These are phyloP conservation scores for Termitomyces sp. DNA, from an alignment of 768 basidiomycete genomes.

Conservation along the genomic window DNA sequence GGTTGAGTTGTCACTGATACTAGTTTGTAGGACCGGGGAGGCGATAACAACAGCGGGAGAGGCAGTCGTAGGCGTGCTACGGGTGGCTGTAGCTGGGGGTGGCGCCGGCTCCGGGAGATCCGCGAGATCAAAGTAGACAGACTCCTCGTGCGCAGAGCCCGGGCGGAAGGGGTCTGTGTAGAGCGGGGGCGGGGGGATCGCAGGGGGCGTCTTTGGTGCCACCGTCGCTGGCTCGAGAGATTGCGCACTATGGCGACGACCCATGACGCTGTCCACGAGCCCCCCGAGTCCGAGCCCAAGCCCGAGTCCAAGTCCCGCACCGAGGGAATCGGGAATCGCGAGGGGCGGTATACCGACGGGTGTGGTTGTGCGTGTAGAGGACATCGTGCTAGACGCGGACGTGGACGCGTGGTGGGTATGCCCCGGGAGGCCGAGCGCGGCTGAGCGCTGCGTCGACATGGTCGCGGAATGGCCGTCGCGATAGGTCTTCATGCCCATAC, in stretches of 20 bases:
- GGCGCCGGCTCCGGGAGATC: neutral
- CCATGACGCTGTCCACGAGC: neutral
- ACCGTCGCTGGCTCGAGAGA: neutral
- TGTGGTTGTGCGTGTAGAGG: constrained; percentile 2
- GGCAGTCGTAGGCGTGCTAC: neutral
- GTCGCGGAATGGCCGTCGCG: neutral
- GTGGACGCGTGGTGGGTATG: neutral
- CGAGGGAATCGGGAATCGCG: neutral
- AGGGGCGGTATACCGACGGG: neutral
- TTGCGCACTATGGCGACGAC: neutral
- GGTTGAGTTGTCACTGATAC: neutral
- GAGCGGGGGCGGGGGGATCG: neutral
- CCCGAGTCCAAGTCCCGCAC: neutral
- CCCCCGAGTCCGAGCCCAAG: neutral
- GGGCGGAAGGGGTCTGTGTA: constrained; percentile 10
- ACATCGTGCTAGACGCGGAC: neutral
- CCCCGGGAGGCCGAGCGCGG: too few relatives aligned
- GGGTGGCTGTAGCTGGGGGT: too few relatives aligned
- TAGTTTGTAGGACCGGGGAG: neutral
- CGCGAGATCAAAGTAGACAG: constrained; percentile 2
- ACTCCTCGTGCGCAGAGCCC: neutral
- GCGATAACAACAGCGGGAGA: neutral
- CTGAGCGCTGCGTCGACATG: too few relatives aligned
- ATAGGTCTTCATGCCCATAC: neutral
- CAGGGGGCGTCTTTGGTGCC: neutral